These are phyloP conservation scores for Pontederia crassipes DNA, from an alignment of 176 grass and related monocot genomes.

Conservation along the genomic window DNA sequence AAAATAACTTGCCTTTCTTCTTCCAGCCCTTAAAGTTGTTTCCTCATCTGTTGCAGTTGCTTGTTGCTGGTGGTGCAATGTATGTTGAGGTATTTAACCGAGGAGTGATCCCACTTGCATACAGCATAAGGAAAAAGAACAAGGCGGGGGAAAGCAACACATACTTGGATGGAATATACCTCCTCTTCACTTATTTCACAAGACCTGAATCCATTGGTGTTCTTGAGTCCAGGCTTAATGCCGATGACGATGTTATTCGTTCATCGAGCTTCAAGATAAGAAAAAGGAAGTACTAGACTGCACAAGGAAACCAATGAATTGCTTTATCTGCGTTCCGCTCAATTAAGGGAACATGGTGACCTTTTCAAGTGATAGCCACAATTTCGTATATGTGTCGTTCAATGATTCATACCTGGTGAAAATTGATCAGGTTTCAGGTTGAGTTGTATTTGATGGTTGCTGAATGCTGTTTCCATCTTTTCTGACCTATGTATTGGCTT, in stretches of 20 bases:
- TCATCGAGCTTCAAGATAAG: constrained; percentile 56
- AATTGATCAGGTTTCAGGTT: no score
- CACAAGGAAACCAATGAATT: no score
- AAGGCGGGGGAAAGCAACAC: constrained; percentile 56
- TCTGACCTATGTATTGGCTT: no score
- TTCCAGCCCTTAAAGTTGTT: no score
- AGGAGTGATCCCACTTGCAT: constrained; percentile 69
- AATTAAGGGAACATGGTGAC: no score
- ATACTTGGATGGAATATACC: constrained; percentile 82
- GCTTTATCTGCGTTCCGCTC: no score
- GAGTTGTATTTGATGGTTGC: no score
- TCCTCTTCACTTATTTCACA: constrained; percentile 83
- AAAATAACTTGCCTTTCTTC: no score
- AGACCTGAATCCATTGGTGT: constrained; percentile 60
- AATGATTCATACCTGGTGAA: no score
- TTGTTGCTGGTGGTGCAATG: constrained; percentile 81
- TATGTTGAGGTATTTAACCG: constrained; percentile 85
- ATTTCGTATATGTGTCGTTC: no score
- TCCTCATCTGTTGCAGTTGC: constrained; percentile 35
- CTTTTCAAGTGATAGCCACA: no score
- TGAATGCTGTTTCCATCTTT: no score
- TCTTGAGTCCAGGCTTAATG: constrained; percentile 42
- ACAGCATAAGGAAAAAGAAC: constrained; percentile 76
- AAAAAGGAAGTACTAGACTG: constrained; percentile 33
- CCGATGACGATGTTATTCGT: constrained; percentile 70